A percentile compares a stretch with the other conserved stretches of the same genome.
Conservation (phyloP, 2,329 filamentous ascomycete genomes). For the Calonectria leucothoes region DNA sequence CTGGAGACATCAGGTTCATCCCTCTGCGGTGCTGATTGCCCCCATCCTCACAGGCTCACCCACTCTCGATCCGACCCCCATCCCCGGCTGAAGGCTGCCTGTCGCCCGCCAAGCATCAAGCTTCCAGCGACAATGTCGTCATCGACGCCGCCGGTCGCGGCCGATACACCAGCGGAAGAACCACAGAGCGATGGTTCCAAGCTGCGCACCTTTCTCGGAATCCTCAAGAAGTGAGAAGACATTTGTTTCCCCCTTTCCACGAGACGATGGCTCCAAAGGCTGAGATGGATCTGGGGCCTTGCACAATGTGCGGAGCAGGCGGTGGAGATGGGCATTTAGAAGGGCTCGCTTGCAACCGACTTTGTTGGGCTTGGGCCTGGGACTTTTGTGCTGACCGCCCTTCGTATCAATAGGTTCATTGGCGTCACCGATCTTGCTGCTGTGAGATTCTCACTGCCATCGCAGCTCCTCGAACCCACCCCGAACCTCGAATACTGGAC, state of each 20-base stretch:
- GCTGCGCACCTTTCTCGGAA: conserved; percentile 87
- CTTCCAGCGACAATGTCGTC: conserved; percentile 50
- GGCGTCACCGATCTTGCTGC: conserved; percentile 95
- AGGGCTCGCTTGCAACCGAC: conserved; percentile 12
- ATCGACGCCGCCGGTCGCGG: conserved; percentile 47
- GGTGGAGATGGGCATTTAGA: conserved; percentile 23
- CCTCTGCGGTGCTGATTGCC: conserved; percentile 15
- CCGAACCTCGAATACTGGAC: conserved; percentile 99
- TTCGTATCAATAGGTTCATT: conserved; percentile 76
- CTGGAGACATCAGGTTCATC: conserved; percentile 5
- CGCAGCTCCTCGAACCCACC: conserved; percentile 93
- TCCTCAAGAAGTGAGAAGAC: conserved; percentile 82
- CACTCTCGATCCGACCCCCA: not conserved
- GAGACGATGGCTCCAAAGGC: conserved; percentile 27
- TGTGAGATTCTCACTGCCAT: conserved; percentile 94
- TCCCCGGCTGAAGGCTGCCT: conserved; percentile 4
- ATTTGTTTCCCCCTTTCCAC: conserved; percentile 6
- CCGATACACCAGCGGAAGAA: conserved; percentile 56
- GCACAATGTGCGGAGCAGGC: conserved; percentile 25
- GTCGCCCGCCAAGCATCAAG: conserved; percentile 16
- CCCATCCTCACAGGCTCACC: not conserved
- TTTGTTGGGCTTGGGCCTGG: conserved; percentile 12
- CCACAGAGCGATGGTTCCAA: conserved; percentile 83
- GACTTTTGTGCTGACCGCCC: conserved; percentile 41
- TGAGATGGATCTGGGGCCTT: conserved; percentile 31